Percentiles rank a stretch among this genome's conserved stretches.
phyloP scores from a whole-genome alignment of 148 eudicot genomes.

The Heliamphora exappendiculata region DNA sequence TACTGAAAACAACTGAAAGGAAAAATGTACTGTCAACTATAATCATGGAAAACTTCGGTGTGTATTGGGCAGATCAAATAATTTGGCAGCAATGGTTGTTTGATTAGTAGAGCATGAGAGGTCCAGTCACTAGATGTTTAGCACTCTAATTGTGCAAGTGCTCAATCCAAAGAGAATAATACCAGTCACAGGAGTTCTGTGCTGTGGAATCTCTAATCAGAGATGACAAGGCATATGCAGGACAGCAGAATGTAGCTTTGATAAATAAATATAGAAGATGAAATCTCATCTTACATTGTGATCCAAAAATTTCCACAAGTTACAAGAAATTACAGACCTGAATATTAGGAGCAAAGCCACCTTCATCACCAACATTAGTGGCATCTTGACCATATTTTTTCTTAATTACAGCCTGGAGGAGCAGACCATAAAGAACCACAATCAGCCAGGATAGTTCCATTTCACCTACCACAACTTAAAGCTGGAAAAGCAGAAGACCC shows the following conservation, averaged over 20 bases:
- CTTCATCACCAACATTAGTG: slow-evolving; percentile 97
- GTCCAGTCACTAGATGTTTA: neutral
- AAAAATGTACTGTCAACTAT: neutral
- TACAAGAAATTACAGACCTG: slow-evolving; percentile 40
- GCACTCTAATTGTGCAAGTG: neutral
- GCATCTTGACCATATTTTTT: slow-evolving; percentile 99
- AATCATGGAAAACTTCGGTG: neutral
- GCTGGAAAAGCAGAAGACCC: neutral
- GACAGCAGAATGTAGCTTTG: neutral
- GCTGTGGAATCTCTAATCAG: neutral
- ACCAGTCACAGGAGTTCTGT: neutral
- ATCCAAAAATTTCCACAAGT: neutral
- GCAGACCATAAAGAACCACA: slow-evolving; percentile 3
- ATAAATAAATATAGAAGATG: neutral
- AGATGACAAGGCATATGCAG: neutral
- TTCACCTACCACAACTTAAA: neutral
- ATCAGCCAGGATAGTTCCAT: neutral
- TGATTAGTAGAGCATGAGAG: neutral
- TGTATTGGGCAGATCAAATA: neutral
- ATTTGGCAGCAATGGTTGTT: neutral
- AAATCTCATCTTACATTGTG: neutral
- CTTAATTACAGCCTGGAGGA: slow-evolving; percentile 84
- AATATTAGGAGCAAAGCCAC: slow-evolving; percentile 98
- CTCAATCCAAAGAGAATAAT: neutral
- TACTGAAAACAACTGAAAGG: neutral